Base-by-base conservation (phyloP, 768 basidiomycete genomes). In the Collybia mongolica region DNA sequence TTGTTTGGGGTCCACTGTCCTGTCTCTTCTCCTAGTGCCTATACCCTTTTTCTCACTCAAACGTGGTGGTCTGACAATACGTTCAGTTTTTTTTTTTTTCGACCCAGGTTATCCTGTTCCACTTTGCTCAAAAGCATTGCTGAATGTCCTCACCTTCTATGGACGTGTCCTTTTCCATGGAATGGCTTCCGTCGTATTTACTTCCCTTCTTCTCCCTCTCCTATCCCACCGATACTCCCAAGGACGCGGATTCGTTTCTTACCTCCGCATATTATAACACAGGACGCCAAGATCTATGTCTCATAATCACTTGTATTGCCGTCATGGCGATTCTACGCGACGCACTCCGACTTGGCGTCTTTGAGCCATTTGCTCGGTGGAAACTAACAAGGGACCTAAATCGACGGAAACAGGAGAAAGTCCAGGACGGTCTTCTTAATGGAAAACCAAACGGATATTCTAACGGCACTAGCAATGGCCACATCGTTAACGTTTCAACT, bases 311-410 rank as follows among this genome's bases (percentile, higher is more conserved):
- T n/a, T 88, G 82, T 67, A 90, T 97, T 50, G 80, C 87, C 12
- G 72, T 86, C 57, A 93, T 97, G 83, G 92, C 92, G n/a, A 59
- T 93, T 46, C 66, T 93, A 22, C 83, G 97, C 54, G 95, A 96
- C 71, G 69, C 81, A 26, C 66, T 83, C 36, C 84, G 97, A 59
- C 67, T 94, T 18, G 76, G 73, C 56, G 57, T 94, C 28, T 81
- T 93, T 54, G 86, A 87, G 62, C 92, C 94, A 8, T 82, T 97
- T 48, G 94, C 90, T 15, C 73, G 76, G 35, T 86, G 83, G 80
- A 87, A 86, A 55, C 80, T 97, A 53, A 70, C 74, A 36, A 76
- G 78, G 49, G 74, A 86, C 60, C 72, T 83, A 29, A 53, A 60
- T 15, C 49, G 49, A 8, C 69, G 65, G 45, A 52, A 64, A 52